Evolutionary conservation across 2,329 filamentous ascomycete species (phyloP), one percentile per base, ranked within the genome.

Genomic region (Diaporthe vexans): DNA sequence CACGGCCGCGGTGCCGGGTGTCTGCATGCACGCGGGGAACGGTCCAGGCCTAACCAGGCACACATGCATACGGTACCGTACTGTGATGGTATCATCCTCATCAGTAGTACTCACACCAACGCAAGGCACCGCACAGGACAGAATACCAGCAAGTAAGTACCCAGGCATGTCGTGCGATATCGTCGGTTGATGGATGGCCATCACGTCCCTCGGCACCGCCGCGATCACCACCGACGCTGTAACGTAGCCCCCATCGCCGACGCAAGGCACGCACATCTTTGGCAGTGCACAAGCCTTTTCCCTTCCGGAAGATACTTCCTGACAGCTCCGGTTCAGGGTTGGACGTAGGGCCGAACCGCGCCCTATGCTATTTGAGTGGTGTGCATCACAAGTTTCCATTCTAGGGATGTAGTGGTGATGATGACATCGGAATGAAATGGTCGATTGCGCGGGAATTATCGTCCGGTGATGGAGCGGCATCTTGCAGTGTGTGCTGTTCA

Each of bases 1-100:
- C 63, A 67, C 63, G 63, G 46, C 63, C 46, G 63, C 63, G 21
- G 37, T 52, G 63, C 35, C 63, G 63, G 46, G 43, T 52, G 29
- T 26, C 40, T 15, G 26, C 21, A 21, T 46, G 46, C 46, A 21
- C 29, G 46, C 24, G 15, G 37, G 37, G 37, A 11, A 40, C 37
- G 37, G 37, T 40, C 37, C 37, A 40, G 37, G 37, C 37, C 29
- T 33, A 33, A 33, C 29, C 37, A 40, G 37, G 37, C 37, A 40
- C 37, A 40, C 37, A 40, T 13, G 37, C 37, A 40, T 40, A n/a
- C n/a, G n/a, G n/a, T n/a, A n/a, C n/a, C n/a, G n/a, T n/a, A 13
- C 37, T 13, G 10, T 13, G 2, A 5, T 40, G 37, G 37, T 40
- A 40, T 37, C 13, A 5, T 40, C 4, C 24, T 46, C 9, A 46